A percentile compares a stretch with the other conserved stretches of the same genome.
Evolutionary conservation across 2,329 filamentous ascomycete species (phyloP).

Genomic region (Septoria linicola): DNA sequence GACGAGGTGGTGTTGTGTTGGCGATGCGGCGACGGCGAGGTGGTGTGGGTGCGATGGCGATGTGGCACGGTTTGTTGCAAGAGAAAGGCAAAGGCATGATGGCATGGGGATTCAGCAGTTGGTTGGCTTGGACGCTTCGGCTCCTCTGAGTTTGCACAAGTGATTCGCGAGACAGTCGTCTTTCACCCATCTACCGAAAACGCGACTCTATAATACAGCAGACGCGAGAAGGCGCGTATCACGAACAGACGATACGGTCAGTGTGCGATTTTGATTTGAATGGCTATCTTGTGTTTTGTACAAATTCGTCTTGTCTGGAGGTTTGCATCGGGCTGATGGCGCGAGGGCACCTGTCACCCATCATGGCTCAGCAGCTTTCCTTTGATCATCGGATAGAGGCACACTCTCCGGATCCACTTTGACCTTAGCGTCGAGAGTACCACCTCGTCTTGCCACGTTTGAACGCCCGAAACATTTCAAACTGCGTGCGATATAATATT

Average conservation of each 20-base stretch:
- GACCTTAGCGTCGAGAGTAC: no score
- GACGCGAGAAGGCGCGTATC: no score
- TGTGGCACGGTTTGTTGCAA: not conserved
- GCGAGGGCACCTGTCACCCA: not conserved
- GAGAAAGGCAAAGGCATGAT: not conserved
- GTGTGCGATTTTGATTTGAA: not conserved
- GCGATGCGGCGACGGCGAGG: conserved; percentile 13
- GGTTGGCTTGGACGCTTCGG: not conserved
- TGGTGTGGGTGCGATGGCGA: conserved; percentile 2
- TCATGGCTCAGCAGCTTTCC: not conserved
- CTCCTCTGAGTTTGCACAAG: conserved; percentile 3
- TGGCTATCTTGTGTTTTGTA: not conserved
- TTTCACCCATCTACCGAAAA: not conserved
- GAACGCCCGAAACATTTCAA: no score
- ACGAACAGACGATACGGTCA: no score
- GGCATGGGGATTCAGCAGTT: not conserved
- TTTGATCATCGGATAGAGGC: not conserved
- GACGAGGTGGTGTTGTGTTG: conserved; percentile 7
- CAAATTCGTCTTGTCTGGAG: conserved; percentile 4
- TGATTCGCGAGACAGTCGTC: not conserved
- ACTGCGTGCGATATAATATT: no score
- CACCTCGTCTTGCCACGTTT: no score
- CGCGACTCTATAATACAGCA: conserved; percentile 1
- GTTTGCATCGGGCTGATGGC: conserved; percentile 2
- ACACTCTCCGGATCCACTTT: no score